Percentiles rank a stretch among this genome's conserved stretches.
phyloP scores from a whole-genome alignment of 371 early-diverging fungal genomes.

The Nematocida ironsii region DNA sequence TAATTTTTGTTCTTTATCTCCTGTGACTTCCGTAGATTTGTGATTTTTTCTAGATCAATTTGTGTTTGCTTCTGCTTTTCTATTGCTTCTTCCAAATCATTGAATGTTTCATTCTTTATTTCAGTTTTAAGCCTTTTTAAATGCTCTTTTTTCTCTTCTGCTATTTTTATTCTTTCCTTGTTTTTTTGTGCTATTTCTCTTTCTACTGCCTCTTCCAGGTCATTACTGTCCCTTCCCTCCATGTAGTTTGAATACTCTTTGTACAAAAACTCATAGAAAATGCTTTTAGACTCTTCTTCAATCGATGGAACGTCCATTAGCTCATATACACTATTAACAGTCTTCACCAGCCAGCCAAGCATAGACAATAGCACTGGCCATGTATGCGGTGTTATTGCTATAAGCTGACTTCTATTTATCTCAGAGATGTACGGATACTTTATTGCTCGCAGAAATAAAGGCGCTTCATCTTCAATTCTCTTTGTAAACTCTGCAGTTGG shows the following conservation, averaged over 20 bases:
- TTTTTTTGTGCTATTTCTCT: constrained; percentile 26
- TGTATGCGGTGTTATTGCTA: constrained; percentile 77
- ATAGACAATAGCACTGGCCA: constrained; percentile 83
- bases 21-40: constrained; percentile 57
- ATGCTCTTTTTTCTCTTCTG: constrained; percentile 11
- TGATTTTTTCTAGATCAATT: constrained; percentile 64
- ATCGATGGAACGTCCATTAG: not conserved
- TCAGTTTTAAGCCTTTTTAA: constrained; percentile 11
- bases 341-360: constrained; percentile 78
- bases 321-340: not conserved
- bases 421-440: constrained; percentile 84
- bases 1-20: constrained; percentile 66
- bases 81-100: constrained; percentile 53
- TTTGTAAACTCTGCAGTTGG: constrained; percentile 69
- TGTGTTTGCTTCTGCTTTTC: constrained; percentile 59
- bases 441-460: constrained; percentile 74
- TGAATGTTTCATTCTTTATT: constrained; percentile 53
- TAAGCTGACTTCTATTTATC: constrained; percentile 78
- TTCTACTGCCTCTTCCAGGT: constrained; percentile 31
- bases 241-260: constrained; percentile 69
- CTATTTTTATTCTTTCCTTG: constrained; percentile 34
- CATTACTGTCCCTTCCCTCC: constrained; percentile 61
- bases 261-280: constrained; percentile 68
- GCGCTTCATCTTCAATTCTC: constrained; percentile 81
- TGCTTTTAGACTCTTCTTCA: constrained; percentile 49